Base-by-base conservation (phyloP, 768 basidiomycete species). In the Gelatoporia subvermispora region DNA sequence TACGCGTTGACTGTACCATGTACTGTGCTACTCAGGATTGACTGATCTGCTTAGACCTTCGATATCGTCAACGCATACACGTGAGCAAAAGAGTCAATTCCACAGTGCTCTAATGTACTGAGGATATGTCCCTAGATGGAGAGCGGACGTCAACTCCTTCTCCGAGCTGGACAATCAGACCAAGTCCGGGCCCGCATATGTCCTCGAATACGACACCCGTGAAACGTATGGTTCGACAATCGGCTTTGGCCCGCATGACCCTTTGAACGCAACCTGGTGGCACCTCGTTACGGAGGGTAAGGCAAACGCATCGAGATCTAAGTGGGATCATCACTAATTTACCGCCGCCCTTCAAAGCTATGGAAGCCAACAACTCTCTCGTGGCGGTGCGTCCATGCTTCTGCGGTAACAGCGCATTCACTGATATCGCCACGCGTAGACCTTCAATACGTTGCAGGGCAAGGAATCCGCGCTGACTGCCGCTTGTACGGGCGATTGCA, bases 201-300 rank as follows among this genome's bases (percentile, higher is more conserved):
- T 58, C 15, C 61, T 65, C 53, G 87, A 88, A 63, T 88, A 88
- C 58, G 81, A 68, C 56, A 82, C 85, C 20, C 79, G 86, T 31
- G 71, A 79, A 46, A 68, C 81, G 0, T 88, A 87, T 48, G 86
- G 84, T 20, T 77, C 67, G 45, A 74, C 82, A 41, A 64, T 71
- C 1, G 69, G 74, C 23, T 88, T 85, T 85, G 67, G 70, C 22
- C 59, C 66, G 3, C 68, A 71, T 43, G 84, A 84, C 57, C 87
- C 86, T 0, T 64, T 88, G 53, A 88, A 88, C 51, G 83, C 84
- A 5, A 88, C 86, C 11, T 88, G 83, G 81, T 88, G 86, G 86
- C 85, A 88, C 56, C 75, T 65, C 41, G 83, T 88, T 36, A 88
- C 85, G 16, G 84, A 87, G 66, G 74, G 84, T 81, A 44, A 52